These are phyloP conservation scores for Drosera capensis DNA, from an alignment of 148 eudicot genomes.

Conservation along the genomic window DNA sequence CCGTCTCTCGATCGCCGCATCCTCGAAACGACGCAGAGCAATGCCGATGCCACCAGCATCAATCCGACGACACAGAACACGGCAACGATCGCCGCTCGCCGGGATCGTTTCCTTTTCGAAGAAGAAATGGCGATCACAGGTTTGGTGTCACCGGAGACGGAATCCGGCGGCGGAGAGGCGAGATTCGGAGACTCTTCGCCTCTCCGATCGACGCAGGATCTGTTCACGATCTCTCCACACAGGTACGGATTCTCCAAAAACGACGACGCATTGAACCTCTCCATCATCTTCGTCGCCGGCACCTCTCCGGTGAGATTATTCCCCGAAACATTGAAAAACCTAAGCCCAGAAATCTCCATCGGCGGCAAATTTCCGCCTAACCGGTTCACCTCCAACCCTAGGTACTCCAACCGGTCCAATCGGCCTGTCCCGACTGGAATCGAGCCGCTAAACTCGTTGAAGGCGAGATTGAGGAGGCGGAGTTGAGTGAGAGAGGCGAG, in stretches of 20 bases:
- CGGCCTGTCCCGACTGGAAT: slow-evolving; percentile 22
- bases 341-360: slow-evolving; percentile 38
- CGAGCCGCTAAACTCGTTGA: slow-evolving; percentile 38
- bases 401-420: slow-evolving; percentile 32
- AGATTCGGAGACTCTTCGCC: too few species aligned
- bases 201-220: slow-evolving; percentile 34
- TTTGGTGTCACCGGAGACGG: too few species aligned
- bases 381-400: slow-evolving; percentile 43
- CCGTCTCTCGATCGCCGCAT: too few species aligned
- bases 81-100: too few species aligned
- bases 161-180: too few species aligned
- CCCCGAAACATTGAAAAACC: slow-evolving; percentile 34
- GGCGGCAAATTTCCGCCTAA: slow-evolving; percentile 42
- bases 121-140: too few species aligned
- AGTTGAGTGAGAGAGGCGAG: too few species aligned
- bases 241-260: slow-evolving; percentile 41
- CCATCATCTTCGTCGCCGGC: slow-evolving; percentile 33
- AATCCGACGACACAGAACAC: too few species aligned
- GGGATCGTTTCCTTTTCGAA: too few species aligned
- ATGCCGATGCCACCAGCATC: too few species aligned
- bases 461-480: slow-evolving; percentile 38
- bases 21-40: too few species aligned
- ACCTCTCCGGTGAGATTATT: slow-evolving; percentile 50
- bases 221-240: slow-evolving; percentile 45
- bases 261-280: slow-evolving; percentile 20